Base-by-base conservation (phyloP, 1,284 basidiomycete species). In the Violaceomyces palustris region DNA sequence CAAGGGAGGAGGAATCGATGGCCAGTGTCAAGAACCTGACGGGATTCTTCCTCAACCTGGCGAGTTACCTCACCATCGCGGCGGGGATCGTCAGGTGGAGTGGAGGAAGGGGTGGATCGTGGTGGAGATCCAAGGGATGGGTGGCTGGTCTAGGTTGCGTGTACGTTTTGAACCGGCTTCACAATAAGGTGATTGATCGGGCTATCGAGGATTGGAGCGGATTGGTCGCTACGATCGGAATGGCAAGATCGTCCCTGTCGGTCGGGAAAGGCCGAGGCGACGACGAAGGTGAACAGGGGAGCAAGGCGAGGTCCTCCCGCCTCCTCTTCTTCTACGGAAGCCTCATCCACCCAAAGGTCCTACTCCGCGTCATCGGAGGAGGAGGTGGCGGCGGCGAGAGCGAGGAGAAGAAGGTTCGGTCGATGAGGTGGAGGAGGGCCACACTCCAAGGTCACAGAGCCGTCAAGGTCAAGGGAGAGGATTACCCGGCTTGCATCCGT, bases 311-410 rank as follows among this genome's bases (percentile, higher is more conserved):
- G n/a, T n/a, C n/a, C n/a, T n/a, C n/a, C n/a, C n/a, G n/a, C n/a
- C n/a, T n/a, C n/a, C n/a, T 65, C 44, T 62, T 65, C 45, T 65
- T 65, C 39, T 65, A 61, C 40, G 62, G 62, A 11, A 65, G 60
- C 3, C 35, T 65, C 1, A 60, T 65, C 9, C 62, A 65, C 42
- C 62, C 62, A 3, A 41, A 42, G 18, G 60, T 65, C 34, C 39
- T 65, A 3, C 28, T 52, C 2, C 28, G 56, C 0, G 56, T 65
- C 4, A 62, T 62, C 18, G 58, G 59, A 1, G 52, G 44, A 21
- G 23, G 39, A 14, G 57, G 52, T 15, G 14, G 31, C 12, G 55
- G 59, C 22, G 37, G 58, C 1, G 21, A 15, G 8, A 33, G 58
- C 3, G 55, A 55, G 21, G 55, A 55, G 19, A 46, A 21, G 23